These are phyloP conservation scores for Phytophthora multivora DNA, from an alignment of 352 stramenopile genomes.

Conservation along the genomic window DNA sequence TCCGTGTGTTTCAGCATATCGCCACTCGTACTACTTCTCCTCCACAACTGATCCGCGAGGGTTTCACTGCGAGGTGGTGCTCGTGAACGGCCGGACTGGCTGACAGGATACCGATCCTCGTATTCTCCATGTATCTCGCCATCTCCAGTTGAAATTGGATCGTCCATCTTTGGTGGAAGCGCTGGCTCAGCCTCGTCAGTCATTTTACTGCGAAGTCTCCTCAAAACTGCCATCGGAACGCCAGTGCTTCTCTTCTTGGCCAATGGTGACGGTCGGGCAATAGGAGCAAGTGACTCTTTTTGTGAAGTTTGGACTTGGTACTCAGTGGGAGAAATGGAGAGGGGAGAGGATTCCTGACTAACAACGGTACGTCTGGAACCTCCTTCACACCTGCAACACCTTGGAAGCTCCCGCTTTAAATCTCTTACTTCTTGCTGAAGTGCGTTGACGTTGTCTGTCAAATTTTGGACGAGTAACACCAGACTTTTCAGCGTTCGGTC, in stretches of 20 bases:
- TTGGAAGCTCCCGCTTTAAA: background rate
- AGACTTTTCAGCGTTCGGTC: too few relatives aligned
- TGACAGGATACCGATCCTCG: background rate
- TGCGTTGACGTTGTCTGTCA: conserved; percentile 1
- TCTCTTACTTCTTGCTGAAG: conserved; percentile 9
- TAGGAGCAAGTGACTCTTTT: too few relatives aligned
- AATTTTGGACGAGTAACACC: background rate
- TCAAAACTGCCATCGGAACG: background rate
- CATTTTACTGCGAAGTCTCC: background rate
- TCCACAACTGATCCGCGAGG: background rate
- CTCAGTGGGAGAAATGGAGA: too few relatives aligned
- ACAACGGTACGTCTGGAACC: too few relatives aligned
- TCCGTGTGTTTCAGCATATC: too few relatives aligned
- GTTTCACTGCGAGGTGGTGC: background rate
- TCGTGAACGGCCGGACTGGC: background rate
- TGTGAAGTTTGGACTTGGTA: too few relatives aligned
- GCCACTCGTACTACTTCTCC: background rate
- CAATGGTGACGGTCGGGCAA: too few relatives aligned
- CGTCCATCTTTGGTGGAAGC: background rate
- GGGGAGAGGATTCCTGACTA: too few relatives aligned
- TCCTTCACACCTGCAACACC: too few relatives aligned
- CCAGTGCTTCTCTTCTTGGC: too few relatives aligned
- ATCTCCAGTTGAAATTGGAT: background rate
- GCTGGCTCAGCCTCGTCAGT: background rate
- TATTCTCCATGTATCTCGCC: background rate